Evolutionary conservation across 2,329 filamentous ascomycete genomes (phyloP), one percentile per base, ranked within the genome.

Genomic region (Alternaria longipes): DNA sequence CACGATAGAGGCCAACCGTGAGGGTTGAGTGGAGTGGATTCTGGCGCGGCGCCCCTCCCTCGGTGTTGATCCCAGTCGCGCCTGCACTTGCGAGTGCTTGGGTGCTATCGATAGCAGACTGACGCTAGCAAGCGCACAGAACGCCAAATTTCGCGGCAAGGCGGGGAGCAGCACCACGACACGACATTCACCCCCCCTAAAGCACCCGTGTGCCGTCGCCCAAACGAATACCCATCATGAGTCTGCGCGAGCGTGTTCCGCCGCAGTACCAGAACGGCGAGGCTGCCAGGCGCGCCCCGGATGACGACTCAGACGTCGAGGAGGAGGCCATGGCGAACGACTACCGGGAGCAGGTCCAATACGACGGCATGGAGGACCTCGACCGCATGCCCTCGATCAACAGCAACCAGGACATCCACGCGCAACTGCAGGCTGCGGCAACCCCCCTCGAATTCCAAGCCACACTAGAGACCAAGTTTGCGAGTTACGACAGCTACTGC

Each of bases 401-500:
- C 73, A 91, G 92, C 81, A 86, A 89, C 78, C 93, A 97, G 81
- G 95, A 98, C 78, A 92, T 99, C 75, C 94, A 98, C 84, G 91
- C 92, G 66, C 91, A 95, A 80, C 87, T 99, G 66, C 90, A 90
- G 68, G 93, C 94, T 69, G 95, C 95, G 62, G 95, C 95, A 67
- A 94, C 95, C 76, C 95, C 95, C 53, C 86, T 99, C 70, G 95
- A 99, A 80, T 98, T 97, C 82, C 93, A 95, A 77, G 95, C 95
- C 49, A 92, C 94, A 34, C 87, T 99, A 58, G 95, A 98, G 82
- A 92, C 92, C 81, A 98, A 98, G 84, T 97, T 98, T 84, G 90
- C 93, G 81, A 97, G 94, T 84, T 99, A 99, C 86, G 95, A 99
- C 84, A 92, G 93, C 80, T 99, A 99, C 87, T 99, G 95, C 90